A percentile compares a stretch with the other conserved stretches of the same genome.
Evolutionary conservation across 495 filamentous ascomycete species (phyloP).

Genomic region (Astrocystis sublimbata): DNA sequence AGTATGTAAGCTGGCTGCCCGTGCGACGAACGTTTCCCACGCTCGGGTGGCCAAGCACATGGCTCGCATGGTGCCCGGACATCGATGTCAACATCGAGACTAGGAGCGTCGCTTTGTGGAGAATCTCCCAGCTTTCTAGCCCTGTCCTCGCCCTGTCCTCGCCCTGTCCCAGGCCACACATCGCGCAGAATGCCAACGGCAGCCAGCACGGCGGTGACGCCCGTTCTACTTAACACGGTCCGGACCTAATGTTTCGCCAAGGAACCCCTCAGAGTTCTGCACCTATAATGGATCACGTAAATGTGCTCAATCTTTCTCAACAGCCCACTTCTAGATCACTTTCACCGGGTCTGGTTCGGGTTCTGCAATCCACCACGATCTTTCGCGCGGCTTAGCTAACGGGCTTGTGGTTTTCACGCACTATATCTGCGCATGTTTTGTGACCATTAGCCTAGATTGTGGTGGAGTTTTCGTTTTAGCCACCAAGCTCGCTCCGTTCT

Average conservation of each 20-base stretch:
- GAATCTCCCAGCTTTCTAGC: not conserved
- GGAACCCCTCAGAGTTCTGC: slow-evolving; percentile 24
- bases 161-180: not conserved
- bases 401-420: not conserved
- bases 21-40: not conserved
- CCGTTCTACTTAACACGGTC: slow-evolving; percentile 7
- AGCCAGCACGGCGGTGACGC: not conserved
- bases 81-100: not conserved
- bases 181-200: not conserved
- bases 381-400: not conserved
- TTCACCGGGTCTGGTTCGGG: not conserved
- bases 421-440: slow-evolving; percentile 1
- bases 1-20: too few relatives aligned
- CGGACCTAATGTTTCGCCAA: not conserved
- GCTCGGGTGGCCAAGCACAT: not conserved
- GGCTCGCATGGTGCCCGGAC: not conserved
- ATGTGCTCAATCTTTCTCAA: slow-evolving; percentile 37
- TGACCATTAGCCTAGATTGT: not conserved
- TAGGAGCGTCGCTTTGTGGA: not conserved
- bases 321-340: slow-evolving; percentile 16
- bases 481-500: not conserved
- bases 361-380: not conserved
- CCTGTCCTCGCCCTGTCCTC: too few relatives aligned
- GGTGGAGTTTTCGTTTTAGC: not conserved
- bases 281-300: slow-evolving; percentile 24